Conservation (phyloP, 2,329 filamentous ascomycete genomes). For the Atkinsonella hypoxylon region DNA sequence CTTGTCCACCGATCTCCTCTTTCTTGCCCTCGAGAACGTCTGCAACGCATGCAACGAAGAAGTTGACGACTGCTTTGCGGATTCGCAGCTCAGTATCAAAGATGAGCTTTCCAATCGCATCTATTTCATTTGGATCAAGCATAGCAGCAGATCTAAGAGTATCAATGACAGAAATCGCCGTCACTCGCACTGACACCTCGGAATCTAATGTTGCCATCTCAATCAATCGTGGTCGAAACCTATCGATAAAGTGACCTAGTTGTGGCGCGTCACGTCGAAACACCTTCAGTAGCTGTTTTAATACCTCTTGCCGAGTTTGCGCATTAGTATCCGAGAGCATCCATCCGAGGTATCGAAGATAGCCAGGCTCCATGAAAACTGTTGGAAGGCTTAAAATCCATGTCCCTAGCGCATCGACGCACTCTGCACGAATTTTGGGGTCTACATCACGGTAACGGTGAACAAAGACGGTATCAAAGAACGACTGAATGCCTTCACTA, state of each 20-base stretch:
- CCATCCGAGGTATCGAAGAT: constrained; percentile 91
- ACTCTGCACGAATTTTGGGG: constrained; percentile 76
- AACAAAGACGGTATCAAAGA: constrained; percentile 86
- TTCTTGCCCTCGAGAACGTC: constrained; percentile 69
- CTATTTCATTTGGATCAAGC: constrained; percentile 84
- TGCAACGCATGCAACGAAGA: constrained; percentile 80
- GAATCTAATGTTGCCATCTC: constrained; percentile 86
- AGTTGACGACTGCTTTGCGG: constrained; percentile 77
- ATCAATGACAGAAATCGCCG: constrained; percentile 72
- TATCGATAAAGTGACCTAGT: constrained; percentile 83
- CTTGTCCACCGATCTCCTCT: constrained; percentile 74
- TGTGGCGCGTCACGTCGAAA: constrained; percentile 74
- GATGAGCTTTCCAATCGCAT: constrained; percentile 73
- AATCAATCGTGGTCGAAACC: constrained; percentile 74
- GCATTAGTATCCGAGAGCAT: constrained; percentile 73
- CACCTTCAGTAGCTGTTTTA: constrained; percentile 70
- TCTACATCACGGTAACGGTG: constrained; percentile 95
- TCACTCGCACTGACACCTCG: constrained; percentile 67
- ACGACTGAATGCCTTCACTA: constrained; percentile 64
- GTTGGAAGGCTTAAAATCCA: constrained; percentile 84
- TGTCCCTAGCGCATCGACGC: constrained; percentile 70
- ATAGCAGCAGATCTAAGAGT: constrained; percentile 72
- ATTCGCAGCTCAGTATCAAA: constrained; percentile 80
- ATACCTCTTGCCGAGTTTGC: constrained; percentile 68
- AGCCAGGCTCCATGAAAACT: constrained; percentile 80